Evolutionary conservation across 148 eudicot genomes (phyloP).

Genomic region (Euryodendron excelsum): DNA sequence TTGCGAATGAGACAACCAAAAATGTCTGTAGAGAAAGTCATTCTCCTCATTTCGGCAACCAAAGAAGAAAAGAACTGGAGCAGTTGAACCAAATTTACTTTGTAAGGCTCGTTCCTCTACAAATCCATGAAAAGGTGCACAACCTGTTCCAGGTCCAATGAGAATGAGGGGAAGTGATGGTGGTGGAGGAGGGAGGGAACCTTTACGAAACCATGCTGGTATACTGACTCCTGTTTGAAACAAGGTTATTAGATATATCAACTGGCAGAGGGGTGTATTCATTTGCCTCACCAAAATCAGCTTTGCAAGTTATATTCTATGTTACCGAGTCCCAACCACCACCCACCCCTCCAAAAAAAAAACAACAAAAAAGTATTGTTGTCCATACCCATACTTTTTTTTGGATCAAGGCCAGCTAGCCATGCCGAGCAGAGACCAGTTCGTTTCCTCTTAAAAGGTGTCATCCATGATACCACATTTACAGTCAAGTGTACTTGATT

Average conservation of each 20-base stretch:
- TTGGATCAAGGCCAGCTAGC: constrained; percentile 78
- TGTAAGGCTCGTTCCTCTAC: too few relatives aligned
- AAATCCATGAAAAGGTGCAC: constrained; percentile 94
- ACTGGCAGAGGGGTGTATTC: not conserved
- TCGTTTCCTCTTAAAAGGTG: constrained; percentile 81
- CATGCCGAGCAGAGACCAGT: constrained; percentile 86
- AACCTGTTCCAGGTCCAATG: constrained; percentile 95
- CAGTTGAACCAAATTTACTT: constrained; percentile 45
- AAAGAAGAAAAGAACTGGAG: constrained; percentile 81
- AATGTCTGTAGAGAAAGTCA: constrained; percentile 71
- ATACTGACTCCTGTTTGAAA: constrained; percentile 44
- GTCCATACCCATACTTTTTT: constrained; percentile 41
- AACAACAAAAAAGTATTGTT: too few relatives aligned
- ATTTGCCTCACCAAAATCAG: not conserved
- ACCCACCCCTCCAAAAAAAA: too few relatives aligned
- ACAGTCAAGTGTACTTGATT: constrained; percentile 86
- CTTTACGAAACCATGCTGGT: constrained; percentile 87
- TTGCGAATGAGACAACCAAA: too few relatives aligned
- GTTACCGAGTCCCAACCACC: too few relatives aligned
- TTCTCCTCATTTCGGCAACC: constrained; percentile 74
- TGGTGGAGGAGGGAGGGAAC: constrained; percentile 76
- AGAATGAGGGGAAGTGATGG: constrained; percentile 91
- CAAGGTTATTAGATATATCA: not conserved
- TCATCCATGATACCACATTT: constrained; percentile 69
- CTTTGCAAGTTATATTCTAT: not conserved